Evolutionary conservation across 1,284 basidiomycete species (phyloP).

Genomic region (Boletellus sp.): DNA sequence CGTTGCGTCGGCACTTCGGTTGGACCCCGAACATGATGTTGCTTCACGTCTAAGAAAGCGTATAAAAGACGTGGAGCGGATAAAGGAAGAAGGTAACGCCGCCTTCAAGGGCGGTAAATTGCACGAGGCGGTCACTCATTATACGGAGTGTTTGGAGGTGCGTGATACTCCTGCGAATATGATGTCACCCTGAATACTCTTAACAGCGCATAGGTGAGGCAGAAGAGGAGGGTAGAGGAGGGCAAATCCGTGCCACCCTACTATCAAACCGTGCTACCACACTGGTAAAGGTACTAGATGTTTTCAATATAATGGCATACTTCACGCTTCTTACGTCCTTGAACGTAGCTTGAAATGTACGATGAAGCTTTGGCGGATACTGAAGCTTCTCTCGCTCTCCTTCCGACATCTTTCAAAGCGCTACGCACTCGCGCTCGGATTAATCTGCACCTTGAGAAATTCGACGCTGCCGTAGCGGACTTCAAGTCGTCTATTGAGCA

Average conservation of each 20-base stretch:
- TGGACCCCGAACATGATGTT: conserved; percentile 74
- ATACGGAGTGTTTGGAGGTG: conserved; percentile 68
- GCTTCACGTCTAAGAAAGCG: conserved; percentile 74
- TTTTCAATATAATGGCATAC: background rate
- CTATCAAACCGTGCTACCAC: conserved; percentile 85
- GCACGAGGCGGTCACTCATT: conserved; percentile 65
- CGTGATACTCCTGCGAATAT: conserved; percentile 10
- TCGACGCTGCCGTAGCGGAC: conserved; percentile 69
- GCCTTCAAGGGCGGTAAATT: conserved; percentile 68
- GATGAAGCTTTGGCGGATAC: conserved; percentile 72
- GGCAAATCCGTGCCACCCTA: conserved; percentile 74
- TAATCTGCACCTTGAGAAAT: conserved; percentile 70
- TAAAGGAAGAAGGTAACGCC: conserved; percentile 83
- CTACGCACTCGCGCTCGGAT: conserved; percentile 82
- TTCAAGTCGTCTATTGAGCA: conserved; percentile 77
- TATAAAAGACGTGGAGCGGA: conserved; percentile 72
- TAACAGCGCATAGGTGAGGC: conserved; percentile 54
- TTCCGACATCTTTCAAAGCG: conserved; percentile 76
- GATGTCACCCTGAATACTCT: background rate
- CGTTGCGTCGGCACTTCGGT: conserved; percentile 67
- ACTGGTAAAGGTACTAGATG: conserved; percentile 57
- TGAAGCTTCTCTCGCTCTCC: conserved; percentile 61
- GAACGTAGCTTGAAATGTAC: conserved; percentile 54
- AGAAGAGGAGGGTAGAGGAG: conserved; percentile 69
- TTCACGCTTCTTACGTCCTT: conserved; percentile 9